Percentiles rank a stretch among this genome's conserved stretches.
Evolutionary conservation across 305 asterid species (phyloP).

Genomic region (Solanum hybrid): DNA sequence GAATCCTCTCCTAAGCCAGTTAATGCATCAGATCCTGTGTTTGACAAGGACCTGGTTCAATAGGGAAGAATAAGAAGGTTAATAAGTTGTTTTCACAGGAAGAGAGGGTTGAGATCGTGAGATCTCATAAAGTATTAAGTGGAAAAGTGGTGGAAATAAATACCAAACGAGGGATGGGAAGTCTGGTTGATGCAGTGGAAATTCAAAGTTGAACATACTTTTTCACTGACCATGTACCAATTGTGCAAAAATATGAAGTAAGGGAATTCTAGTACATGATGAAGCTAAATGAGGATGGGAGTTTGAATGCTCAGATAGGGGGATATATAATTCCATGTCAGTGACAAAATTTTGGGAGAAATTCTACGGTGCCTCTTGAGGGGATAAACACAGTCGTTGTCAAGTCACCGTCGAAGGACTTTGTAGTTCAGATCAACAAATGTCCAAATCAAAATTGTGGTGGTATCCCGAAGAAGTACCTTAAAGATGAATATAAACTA

Average conservation of each 20-base stretch:
- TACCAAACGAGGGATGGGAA: not conserved
- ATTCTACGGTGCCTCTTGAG: not conserved
- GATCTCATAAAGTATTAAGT: not conserved
- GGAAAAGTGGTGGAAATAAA: not conserved
- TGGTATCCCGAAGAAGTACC: not conserved
- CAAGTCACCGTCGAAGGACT: not conserved
- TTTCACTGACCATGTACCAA: not conserved
- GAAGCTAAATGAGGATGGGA: not conserved
- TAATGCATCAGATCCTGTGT: not conserved
- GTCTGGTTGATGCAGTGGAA: not conserved
- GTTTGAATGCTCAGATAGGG: not conserved
- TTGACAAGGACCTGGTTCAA: not conserved
- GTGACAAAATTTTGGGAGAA: not conserved
- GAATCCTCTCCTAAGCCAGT: not conserved
- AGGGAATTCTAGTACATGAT: not conserved
- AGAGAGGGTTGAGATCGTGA: not conserved
- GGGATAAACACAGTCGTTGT: not conserved
- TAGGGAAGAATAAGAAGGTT: not conserved
- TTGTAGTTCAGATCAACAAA: not conserved
- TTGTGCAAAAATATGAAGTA: not conserved
- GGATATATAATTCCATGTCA: not conserved
- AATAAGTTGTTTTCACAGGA: not conserved
- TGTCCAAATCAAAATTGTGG: not conserved
- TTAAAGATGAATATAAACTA: not conserved
- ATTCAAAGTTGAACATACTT: not conserved